phyloP scores from a whole-genome alignment of 2,329 filamentous ascomycete genomes.

The Calonectria fujianensis region DNA sequence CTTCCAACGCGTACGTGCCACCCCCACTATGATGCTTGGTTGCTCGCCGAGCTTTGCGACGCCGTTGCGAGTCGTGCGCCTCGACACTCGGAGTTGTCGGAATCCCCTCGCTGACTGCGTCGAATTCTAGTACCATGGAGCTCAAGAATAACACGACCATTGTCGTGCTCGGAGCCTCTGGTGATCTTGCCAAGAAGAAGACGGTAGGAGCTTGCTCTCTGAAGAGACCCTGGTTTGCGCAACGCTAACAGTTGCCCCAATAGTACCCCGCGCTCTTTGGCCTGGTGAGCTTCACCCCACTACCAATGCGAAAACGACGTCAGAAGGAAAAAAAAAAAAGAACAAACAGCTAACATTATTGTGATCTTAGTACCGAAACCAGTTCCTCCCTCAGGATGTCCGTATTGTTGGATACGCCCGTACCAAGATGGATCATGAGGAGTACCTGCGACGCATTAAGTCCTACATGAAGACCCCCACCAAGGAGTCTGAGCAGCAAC shows the following conservation, averaged over 20 bases:
- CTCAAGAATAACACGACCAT: conserved; percentile 99
- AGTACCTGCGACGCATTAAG: conserved; percentile 95
- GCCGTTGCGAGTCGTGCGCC: conserved; percentile 32
- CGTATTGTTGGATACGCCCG: conserved; percentile 98
- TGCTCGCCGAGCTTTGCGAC: conserved; percentile 46
- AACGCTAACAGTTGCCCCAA: conserved; percentile 51
- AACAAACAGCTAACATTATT: conserved; percentile 37
- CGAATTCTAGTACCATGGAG: conserved; percentile 79
- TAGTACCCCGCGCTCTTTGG: conserved; percentile 98
- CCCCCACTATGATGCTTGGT: conserved; percentile 52
- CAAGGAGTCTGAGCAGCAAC: conserved; percentile 96
- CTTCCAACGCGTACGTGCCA: conserved; percentile 49
- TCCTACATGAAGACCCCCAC: conserved; percentile 99
- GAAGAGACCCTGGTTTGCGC: conserved; percentile 41
- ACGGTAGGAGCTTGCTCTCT: conserved; percentile 77
- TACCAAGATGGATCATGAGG: conserved; percentile 99
- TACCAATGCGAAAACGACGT: neutral
- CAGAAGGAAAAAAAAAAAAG: neutral
- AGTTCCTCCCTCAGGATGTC: conserved; percentile 97
- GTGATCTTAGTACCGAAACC: conserved; percentile 88
- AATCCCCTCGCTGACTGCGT: conserved; percentile 44
- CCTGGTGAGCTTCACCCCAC: conserved; percentile 79
- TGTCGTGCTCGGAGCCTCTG: conserved; percentile 96
- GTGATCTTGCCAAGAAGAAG: conserved; percentile 99
- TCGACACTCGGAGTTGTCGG: conserved; percentile 15